Base-by-base conservation (phyloP, 768 basidiomycete species). In the Boletus edulis region DNA sequence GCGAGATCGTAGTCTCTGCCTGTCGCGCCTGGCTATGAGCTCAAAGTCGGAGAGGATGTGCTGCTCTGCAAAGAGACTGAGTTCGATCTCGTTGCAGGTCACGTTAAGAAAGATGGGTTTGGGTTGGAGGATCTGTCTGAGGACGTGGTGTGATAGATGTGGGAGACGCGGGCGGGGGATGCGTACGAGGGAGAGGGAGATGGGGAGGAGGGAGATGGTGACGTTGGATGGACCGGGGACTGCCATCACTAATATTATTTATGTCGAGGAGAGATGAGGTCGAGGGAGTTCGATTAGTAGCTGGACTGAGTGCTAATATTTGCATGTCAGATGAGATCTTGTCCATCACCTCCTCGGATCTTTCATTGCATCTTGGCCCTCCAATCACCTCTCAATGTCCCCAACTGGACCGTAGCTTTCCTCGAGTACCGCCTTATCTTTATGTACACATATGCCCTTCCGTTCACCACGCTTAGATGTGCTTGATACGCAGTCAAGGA, bases 81-180 rank as follows among this genome's bases (percentile, higher is more conserved):
- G 84, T 70, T 91, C 89, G 59, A 90, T 80, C 59, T 87, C 81
- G 67, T 92, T 92, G 73, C 81, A 87, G 49, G 87, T 88, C 53
- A 90, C 78, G 62, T 85, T 89, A 65, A 90, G 77, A 67, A 90
- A 90, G 7, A 78, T 77, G 15, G 86, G 84, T 56, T 74, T 76
- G 3, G 85, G 85, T 47, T 81, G 81, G 50, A 90, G 81, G 54
- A 90, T 81, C 68, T 87, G 85, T 56, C 80, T 80, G 58, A 91
- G 77, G 67, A 91, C 67, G 29, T 81, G 81, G 58, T 83, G 80
- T 10, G 80, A 80, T 50, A 88, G 75, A 3, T 77, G 72, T 27
- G 76, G 65, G 15, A 89, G 79, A 49, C 87, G 82, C n/a, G 80
- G 76, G 52, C 87, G 84, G 45, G 89, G 89, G 54, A 91, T 80